Evolutionary conservation across 1,284 basidiomycete species (phyloP).

Genomic region (Apiotrichum sp.): DNA sequence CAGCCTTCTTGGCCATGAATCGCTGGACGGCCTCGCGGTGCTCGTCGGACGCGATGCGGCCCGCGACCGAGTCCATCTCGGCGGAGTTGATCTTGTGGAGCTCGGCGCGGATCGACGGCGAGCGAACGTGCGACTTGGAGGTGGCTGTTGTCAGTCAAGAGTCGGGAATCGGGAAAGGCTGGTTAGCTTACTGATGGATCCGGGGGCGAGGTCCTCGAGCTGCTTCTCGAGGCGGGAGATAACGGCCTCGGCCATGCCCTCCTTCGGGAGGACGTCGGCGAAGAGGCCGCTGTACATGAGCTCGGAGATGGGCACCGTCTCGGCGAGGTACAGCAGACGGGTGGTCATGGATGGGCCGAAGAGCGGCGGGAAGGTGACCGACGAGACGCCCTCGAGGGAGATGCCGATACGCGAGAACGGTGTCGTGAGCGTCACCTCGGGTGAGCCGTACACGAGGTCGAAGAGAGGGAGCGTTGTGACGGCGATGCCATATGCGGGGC

Average conservation of each 20-base stretch:
- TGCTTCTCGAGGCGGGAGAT: constrained; percentile 1
- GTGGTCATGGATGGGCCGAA: constrained; percentile 12
- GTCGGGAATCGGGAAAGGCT: no score
- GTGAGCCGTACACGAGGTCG: constrained; percentile 17
- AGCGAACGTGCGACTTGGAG: constrained; percentile 12
- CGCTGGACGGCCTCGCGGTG: constrained; percentile 9
- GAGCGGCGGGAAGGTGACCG: constrained; percentile 14
- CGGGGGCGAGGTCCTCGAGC: constrained; percentile 12
- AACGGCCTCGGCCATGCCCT: constrained; percentile 7
- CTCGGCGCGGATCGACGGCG: constrained; percentile 1
- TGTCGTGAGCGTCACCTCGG: constrained; percentile 14
- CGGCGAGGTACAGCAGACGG: constrained; percentile 15
- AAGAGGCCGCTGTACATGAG: constrained; percentile 9
- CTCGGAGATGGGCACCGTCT: constrained; percentile 13
- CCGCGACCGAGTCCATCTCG: constrained; percentile 11
- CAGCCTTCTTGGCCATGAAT: constrained; percentile 9
- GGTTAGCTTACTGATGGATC: constrained; percentile 4
- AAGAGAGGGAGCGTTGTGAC: constrained; percentile 19
- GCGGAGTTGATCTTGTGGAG: constrained; percentile 10
- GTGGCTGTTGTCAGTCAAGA: constrained; percentile 2
- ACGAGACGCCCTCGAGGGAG: constrained; percentile 14
- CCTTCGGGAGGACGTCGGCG: constrained; percentile 5
- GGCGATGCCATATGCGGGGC: constrained; percentile 17
- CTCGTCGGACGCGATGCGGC: constrained; percentile 7
- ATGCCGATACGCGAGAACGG: constrained; percentile 20